Evolutionary conservation across 192 early-diverging fungal species (phyloP).

Genomic region (Chytriomyces sp.): DNA sequence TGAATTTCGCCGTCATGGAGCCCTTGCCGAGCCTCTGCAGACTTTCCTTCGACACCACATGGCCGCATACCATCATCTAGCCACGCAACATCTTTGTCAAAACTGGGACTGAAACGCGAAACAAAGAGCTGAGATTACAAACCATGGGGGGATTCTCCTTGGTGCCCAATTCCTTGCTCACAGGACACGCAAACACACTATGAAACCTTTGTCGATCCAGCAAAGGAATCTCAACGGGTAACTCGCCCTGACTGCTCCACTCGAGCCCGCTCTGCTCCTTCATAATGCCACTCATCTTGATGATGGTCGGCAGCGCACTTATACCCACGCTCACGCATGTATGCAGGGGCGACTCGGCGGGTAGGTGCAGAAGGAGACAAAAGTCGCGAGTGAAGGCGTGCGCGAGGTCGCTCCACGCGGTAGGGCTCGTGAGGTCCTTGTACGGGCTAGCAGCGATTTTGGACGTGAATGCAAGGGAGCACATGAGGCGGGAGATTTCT

Average conservation of each 20-base stretch:
- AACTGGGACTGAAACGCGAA: not conserved
- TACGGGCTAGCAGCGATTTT: slow-evolving; percentile 55
- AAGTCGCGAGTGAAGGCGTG: slow-evolving; percentile 77
- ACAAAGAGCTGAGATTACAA: not conserved
- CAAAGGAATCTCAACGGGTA: slow-evolving; percentile 91
- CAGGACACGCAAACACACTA: slow-evolving; percentile 95
- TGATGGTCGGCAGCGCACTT: slow-evolving; percentile 84
- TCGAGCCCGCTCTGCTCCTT: slow-evolving; percentile 77
- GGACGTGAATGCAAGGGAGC: slow-evolving; percentile 49
- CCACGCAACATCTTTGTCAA: not conserved
- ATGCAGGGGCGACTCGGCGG: slow-evolving; percentile 73
- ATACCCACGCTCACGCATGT: slow-evolving; percentile 73
- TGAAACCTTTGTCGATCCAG: slow-evolving; percentile 87
- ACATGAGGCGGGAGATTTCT: slow-evolving; percentile 64
- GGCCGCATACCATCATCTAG: slow-evolving; percentile 90
- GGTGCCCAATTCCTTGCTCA: slow-evolving; percentile 91
- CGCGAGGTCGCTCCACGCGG: slow-evolving; percentile 59
- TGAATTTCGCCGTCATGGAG: slow-evolving; percentile 68
- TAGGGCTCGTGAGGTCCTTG: slow-evolving; percentile 59
- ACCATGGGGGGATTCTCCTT: slow-evolving; percentile 93
- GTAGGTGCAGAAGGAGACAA: slow-evolving; percentile 72
- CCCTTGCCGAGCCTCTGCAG: slow-evolving; percentile 80
- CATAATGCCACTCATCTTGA: slow-evolving; percentile 89
- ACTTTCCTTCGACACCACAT: slow-evolving; percentile 92
- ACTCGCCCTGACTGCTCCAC: slow-evolving; percentile 90